Percentiles rank a stretch among this genome's conserved stretches.
Conservation (phyloP, 768 basidiomycete genomes). For the Pisolithus albus region DNA sequence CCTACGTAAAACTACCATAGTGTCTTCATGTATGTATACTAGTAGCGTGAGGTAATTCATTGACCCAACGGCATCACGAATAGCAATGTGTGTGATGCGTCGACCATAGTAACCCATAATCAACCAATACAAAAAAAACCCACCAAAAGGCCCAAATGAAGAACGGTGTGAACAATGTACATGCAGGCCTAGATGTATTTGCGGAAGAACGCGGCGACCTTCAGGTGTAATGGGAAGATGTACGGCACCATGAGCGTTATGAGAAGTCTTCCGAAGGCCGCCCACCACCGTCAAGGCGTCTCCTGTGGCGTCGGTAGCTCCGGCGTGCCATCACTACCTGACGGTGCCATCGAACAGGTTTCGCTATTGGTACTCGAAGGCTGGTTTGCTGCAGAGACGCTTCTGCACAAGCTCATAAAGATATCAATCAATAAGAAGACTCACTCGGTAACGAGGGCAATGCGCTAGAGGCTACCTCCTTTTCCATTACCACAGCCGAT, state of each 20-base stretch:
- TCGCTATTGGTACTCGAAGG: conserved; percentile 8
- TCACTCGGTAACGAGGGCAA: background rate
- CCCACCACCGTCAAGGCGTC: conserved; percentile 42
- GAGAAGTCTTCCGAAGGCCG: conserved; percentile 39
- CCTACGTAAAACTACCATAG: background rate
- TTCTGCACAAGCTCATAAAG: background rate
- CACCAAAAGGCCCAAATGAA: conserved; percentile 15
- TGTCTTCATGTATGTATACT: background rate
- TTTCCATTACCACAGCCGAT: background rate
- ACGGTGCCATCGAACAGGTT: background rate
- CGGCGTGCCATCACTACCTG: background rate
- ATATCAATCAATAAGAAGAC: background rate
- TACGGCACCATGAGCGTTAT: conserved; percentile 34
- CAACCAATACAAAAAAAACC: conserved; percentile 13
- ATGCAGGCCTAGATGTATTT: conserved; percentile 29
- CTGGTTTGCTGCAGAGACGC: background rate
- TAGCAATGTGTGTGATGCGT: conserved; percentile 9
- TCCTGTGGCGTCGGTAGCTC: background rate
- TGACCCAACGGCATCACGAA: background rate
- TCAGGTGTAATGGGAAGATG: conserved; percentile 37
- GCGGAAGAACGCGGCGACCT: conserved; percentile 43
- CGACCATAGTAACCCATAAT: conserved; percentile 12
- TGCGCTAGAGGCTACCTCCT: background rate
- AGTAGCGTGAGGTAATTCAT: background rate
- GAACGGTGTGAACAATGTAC: conserved; percentile 8